These are phyloP conservation scores for Beta lomatogona DNA, from an alignment of 179 eudicot genomes.

Conservation along the genomic window DNA sequence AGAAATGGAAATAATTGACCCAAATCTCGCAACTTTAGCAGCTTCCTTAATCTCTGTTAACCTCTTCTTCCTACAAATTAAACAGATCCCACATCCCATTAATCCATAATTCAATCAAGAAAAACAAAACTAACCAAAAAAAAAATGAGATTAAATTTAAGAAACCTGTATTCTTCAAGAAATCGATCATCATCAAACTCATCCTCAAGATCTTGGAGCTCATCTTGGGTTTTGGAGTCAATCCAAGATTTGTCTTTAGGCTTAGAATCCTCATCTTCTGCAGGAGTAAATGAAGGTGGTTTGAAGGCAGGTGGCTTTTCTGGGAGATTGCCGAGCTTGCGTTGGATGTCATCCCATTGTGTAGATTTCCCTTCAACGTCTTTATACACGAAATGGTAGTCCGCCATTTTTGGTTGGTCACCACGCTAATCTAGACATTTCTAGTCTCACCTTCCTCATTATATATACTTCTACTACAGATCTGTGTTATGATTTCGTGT, in stretches of 20 bases:
- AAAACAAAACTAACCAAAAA: not conserved
- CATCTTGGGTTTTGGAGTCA: conserved; percentile 71
- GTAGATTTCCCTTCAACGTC: conserved; percentile 86
- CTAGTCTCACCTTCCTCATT: too few species aligned
- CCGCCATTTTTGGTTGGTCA: conserved; percentile 39
- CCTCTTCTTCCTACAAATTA: conserved; percentile 70
- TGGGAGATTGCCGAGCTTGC: conserved; percentile 77
- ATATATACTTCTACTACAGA: too few species aligned
- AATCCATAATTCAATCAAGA: conserved; percentile 13
- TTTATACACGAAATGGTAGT: conserved; percentile 80
- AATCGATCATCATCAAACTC: conserved; percentile 89
- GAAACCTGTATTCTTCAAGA: conserved; percentile 67
- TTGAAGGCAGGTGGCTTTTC: conserved; percentile 71
- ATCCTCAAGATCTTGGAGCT: conserved; percentile 89
- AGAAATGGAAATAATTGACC: conserved; percentile 76
- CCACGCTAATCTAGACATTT: too few species aligned
- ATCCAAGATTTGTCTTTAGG: conserved; percentile 74
- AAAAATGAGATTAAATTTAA: too few species aligned
- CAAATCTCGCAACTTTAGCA: conserved; percentile 71
- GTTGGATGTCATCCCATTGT: conserved; percentile 89
- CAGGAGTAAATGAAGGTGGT: conserved; percentile 65
- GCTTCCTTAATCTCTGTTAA: conserved; percentile 73
- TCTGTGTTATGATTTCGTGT: too few species aligned
- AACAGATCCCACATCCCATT: not conserved
- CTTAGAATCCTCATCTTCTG: conserved; percentile 61